Base-by-base conservation (phyloP, 2,329 filamentous ascomycete genomes). In the Penicillium sp. region DNA sequence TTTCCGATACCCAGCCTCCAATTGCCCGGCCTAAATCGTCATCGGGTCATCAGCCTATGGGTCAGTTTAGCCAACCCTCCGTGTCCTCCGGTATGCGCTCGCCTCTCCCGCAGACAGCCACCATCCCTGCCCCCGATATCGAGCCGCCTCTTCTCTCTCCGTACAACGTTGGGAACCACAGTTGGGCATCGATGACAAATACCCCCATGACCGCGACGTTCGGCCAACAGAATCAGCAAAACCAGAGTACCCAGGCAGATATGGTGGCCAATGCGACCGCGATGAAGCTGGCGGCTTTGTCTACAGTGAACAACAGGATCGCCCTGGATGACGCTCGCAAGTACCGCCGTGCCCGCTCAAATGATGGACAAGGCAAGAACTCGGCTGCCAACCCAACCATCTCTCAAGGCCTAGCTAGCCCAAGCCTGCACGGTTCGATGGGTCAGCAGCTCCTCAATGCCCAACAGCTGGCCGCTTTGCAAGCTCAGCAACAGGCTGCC, bases 181-280 rank as follows among this genome's bases (percentile, higher is more conserved):
- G 94, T 79, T 99, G 94, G 94, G 94, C 94, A 21, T 97, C 94
- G 8, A 96, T 97, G 90, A 88, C 95, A 60, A 97, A 96, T 77
- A 99, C 94, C 2, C 94, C 94, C 2, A 95, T 97, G 89, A 90
- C 93, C 5, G 79, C 91, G 36, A 93, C 87, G 62, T 99, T 97
- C 74, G 88, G 83, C 60, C 74, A 81, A 56, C 81, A 70, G 43
- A 64, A 60, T 47, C 66, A 61, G 16, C 57, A 66, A 37, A 66
- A 64, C 31, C 61, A 63, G 29, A 80, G 79, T 58, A 87, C 83
- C 52, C 92, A 97, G 72, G 92, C 92, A 14, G 94, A 99, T 69
- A 97, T 97, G 93, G 89, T 99, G 54, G 94, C 94, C 55, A 99
- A 97, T 71, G 94, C 94, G 23, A 97, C 94, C 14, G 94, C 94